Evolutionary conservation across 805 yeast genomes (phyloP).

Genomic region (Torulaspora gathmanii): DNA sequence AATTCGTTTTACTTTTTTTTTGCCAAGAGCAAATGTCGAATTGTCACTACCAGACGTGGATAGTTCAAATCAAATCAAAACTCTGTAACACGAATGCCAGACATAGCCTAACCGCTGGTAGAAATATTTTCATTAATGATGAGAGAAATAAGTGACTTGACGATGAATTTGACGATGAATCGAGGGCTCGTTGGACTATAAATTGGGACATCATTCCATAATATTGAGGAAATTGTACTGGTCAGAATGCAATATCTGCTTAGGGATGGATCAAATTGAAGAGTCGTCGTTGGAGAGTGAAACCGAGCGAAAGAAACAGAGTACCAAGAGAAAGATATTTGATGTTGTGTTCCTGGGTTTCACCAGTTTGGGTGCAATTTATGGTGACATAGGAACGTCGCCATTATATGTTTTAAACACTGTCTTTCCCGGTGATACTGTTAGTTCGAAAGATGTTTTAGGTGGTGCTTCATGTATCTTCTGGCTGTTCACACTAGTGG

Average conservation of each 20-base stretch:
- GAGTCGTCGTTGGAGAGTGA: not conserved
- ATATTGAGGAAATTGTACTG: not conserved
- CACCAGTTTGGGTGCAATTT: conserved; percentile 49
- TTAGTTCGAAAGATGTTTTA: conserved; percentile 41
- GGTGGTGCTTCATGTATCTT: conserved; percentile 53
- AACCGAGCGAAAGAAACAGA: not conserved
- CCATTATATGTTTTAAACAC: conserved; percentile 49
- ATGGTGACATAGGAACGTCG: conserved; percentile 61
- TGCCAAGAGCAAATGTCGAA: not conserved
- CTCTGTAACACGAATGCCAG: not conserved
- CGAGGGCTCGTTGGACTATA: not conserved
- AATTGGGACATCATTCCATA: not conserved
- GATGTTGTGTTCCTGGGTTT: conserved; percentile 11
- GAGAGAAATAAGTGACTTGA: not conserved
- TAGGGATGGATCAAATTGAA: conserved; percentile 1
- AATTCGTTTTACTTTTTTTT: not conserved
- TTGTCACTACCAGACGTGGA: not conserved
- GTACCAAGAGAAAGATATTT: not conserved
- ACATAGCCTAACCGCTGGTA: not conserved
- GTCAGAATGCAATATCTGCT: conserved; percentile 1
- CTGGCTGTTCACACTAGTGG: conserved; percentile 51
- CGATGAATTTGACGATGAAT: not conserved
- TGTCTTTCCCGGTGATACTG: conserved; percentile 28
- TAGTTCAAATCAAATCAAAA: not conserved
- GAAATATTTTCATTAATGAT: not conserved